These are phyloP conservation scores for Sphaerostilbella broomeana DNA, from an alignment of 2,329 filamentous ascomycete genomes.

Conservation along the genomic window DNA sequence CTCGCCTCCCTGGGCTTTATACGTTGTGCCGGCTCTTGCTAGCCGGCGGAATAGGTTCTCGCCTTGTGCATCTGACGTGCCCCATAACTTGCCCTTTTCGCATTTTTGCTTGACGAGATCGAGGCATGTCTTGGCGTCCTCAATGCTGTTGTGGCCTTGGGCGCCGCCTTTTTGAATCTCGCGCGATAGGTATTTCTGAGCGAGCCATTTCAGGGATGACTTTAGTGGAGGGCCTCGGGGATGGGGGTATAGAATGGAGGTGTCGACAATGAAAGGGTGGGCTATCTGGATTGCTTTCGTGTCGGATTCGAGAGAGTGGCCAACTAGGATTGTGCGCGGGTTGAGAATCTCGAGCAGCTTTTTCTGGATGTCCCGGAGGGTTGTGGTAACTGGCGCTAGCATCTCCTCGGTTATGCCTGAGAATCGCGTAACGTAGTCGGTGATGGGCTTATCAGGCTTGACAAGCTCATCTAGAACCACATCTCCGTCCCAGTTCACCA, in stretches of 20 bases:
- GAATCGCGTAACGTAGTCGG: slow-evolving; percentile 83
- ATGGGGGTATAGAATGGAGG: slow-evolving; percentile 82
- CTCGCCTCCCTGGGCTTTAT: slow-evolving; percentile 54
- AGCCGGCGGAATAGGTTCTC: slow-evolving; percentile 90
- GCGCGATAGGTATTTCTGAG: slow-evolving; percentile 75
- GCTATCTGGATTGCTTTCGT: slow-evolving; percentile 77
- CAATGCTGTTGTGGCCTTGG: slow-evolving; percentile 79
- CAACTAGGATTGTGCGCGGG: slow-evolving; percentile 66
- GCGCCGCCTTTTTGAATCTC: slow-evolving; percentile 80
- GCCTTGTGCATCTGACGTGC: slow-evolving; percentile 66
- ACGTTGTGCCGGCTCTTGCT: slow-evolving; percentile 53
- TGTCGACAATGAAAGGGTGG: slow-evolving; percentile 92
- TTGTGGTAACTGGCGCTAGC: slow-evolving; percentile 77
- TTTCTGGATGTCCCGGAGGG: slow-evolving; percentile 72
- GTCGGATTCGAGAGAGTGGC: slow-evolving; percentile 77
- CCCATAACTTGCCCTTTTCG: slow-evolving; percentile 84
- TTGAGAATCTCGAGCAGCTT: slow-evolving; percentile 67
- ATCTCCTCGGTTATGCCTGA: slow-evolving; percentile 89
- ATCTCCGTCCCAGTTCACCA: slow-evolving; percentile 79
- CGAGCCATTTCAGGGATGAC: slow-evolving; percentile 82
- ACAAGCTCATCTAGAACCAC: slow-evolving; percentile 85
- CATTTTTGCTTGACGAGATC: slow-evolving; percentile 95
- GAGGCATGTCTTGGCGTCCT: slow-evolving; percentile 85
- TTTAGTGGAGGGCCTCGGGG: slow-evolving; percentile 84
- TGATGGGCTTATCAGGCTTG: slow-evolving; percentile 80